A percentile compares a stretch with the other conserved stretches of the same genome.
Evolutionary conservation across 495 filamentous ascomycete genomes (phyloP).

Genomic region (Chaetomium cochliodes): DNA sequence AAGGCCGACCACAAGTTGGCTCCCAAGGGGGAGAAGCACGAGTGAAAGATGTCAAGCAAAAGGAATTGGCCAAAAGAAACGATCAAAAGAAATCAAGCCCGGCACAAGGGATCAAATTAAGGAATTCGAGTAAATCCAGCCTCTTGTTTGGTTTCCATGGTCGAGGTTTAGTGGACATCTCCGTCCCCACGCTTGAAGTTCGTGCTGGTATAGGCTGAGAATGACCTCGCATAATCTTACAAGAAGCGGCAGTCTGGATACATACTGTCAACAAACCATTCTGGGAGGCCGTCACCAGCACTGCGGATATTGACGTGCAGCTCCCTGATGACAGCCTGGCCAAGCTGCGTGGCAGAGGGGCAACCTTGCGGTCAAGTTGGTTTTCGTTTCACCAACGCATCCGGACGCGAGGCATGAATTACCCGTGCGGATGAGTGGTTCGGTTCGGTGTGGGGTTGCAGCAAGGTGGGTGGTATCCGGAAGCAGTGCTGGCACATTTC

Average conservation of each 20-base stretch:
- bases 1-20: no score
- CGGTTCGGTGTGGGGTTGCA: background rate
- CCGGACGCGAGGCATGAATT: conserved; percentile 5
- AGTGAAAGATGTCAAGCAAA: no score
- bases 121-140: no score
- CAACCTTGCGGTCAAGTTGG: background rate
- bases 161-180: no score
- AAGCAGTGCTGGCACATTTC: background rate
- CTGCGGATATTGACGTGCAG: background rate
- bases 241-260: background rate
- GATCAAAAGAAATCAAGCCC: no score
- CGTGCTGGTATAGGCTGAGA: background rate
- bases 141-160: no score
- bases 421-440: background rate
- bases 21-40: no score
- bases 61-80: no score
- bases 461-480: background rate
- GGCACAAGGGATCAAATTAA: no score
- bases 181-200: no score
- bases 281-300: no score
- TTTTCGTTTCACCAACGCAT: conserved; percentile 9
- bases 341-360: background rate
- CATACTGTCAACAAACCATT: background rate
- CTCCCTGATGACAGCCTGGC: background rate
- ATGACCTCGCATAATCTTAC: background rate